Conservation (phyloP, 176 grass and related monocot genomes). For the Alopecurus myosuroides region DNA sequence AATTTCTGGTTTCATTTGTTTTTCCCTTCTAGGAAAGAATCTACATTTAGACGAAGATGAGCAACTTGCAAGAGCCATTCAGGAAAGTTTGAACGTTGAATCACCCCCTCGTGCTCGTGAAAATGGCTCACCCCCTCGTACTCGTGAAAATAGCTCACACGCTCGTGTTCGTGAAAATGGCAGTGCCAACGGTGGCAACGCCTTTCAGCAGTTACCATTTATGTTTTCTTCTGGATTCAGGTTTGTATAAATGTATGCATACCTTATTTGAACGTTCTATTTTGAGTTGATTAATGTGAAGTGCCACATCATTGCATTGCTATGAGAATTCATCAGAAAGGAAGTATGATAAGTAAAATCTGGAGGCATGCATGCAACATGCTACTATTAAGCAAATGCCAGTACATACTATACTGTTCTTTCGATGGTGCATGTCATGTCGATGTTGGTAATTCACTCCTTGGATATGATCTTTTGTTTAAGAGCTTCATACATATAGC, state of each 20-base stretch:
- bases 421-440: background rate
- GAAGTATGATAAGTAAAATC: background rate
- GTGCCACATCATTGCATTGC: background rate
- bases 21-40: constrained; percentile 55
- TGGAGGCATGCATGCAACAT: background rate
- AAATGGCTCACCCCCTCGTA: constrained; percentile 51
- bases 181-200: constrained; percentile 33
- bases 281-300: constrained; percentile 13
- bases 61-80: constrained; percentile 93
- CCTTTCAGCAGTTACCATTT: constrained; percentile 55
- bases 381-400: background rate
- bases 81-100: constrained; percentile 86
- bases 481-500: background rate
- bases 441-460: background rate
- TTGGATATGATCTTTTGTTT: background rate
- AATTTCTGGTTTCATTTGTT: constrained; percentile 15
- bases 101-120: constrained; percentile 50
- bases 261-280: constrained; percentile 8
- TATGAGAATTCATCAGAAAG: background rate
- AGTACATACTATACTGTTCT: background rate
- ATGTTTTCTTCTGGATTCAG: constrained; percentile 85
- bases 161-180: constrained; percentile 46
- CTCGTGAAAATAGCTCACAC: constrained; percentile 38
- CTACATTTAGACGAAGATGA: constrained; percentile 89
- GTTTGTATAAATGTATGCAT: constrained; percentile 25